Base-by-base conservation (phyloP, 2,329 filamentous ascomycete species). In the Rhynchosporium agropyri region DNA sequence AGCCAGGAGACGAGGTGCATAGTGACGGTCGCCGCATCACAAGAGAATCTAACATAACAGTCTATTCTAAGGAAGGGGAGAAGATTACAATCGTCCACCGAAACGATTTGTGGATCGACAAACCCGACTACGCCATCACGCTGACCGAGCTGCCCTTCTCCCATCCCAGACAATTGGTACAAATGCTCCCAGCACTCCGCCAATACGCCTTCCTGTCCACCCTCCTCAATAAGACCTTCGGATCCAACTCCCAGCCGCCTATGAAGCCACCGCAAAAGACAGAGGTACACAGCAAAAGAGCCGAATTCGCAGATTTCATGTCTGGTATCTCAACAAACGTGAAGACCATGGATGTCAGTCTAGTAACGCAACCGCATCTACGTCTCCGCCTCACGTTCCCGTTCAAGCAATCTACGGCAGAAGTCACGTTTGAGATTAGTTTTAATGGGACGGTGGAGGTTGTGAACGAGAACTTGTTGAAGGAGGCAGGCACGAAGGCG, bases 101-200 rank as follows among this genome's bases (percentile, higher is more conserved):
- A 12, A 90, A 89, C 71, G 85, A 82, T 0, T 79, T 95, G 1
- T 86, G 85, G 66, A 84, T 92, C 20, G 85, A 89, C 60, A 91
- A 91, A 74, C 84, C 86, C 2, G 89, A 92, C 8, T 91, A 89
- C 68, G 89, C 87, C 0, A 83, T 87, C 61, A 80, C 81, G 3
- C 75, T 96, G 8, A 83, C 83, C 0, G 85, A 88, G 61, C 79
- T 95, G 38, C 86, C 90, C 0, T 94, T 96, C 71, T 85, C 86
- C 2, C 91, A 96, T 71, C 91, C 91, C 0, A 84, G 86, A 56
- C 90, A 96, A 72, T 78, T 96, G 3, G 78, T 93, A 6, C 82
- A 84, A 59, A 85, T 93, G 72, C 80, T 96, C n/a, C 90, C 91
- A 0, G 79, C 83, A 3, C 78, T 95, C 15, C 82, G 91, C 13